These are phyloP conservation scores for Podospora conica DNA, from an alignment of 495 filamentous ascomycete genomes.

Conservation along the genomic window DNA sequence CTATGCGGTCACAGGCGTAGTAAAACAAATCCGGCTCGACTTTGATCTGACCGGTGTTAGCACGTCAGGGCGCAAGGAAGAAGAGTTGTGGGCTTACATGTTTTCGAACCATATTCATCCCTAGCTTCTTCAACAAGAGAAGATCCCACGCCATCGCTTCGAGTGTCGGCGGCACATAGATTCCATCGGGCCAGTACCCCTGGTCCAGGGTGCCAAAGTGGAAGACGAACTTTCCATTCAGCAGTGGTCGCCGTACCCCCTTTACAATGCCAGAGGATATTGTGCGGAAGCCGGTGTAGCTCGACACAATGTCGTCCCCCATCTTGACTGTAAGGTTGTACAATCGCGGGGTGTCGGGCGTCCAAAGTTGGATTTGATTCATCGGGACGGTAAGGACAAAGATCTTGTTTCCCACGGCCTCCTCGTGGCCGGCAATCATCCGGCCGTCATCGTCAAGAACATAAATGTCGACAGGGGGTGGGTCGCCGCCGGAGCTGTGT, in stretches of 20 bases:
- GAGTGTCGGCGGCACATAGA: slow-evolving; percentile 52
- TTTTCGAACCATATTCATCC: slow-evolving; percentile 64
- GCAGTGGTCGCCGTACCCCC: slow-evolving; percentile 53
- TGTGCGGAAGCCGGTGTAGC: slow-evolving; percentile 64
- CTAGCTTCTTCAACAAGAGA: slow-evolving; percentile 51
- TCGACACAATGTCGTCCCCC: slow-evolving; percentile 48
- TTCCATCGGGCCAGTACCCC: slow-evolving; percentile 61
- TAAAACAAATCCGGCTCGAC: slow-evolving; percentile 61
- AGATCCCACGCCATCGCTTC: slow-evolving; percentile 65
- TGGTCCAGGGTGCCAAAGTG: slow-evolving; percentile 63
- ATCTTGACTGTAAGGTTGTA: slow-evolving; percentile 56
- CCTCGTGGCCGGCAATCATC: slow-evolving; percentile 19
- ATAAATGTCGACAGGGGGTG: slow-evolving; percentile 37
- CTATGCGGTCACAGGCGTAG: slow-evolving; percentile 58
- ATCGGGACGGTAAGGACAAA: slow-evolving; percentile 48
- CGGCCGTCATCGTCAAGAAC: slow-evolving; percentile 35
- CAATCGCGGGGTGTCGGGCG: slow-evolving; percentile 52
- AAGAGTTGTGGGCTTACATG: slow-evolving; percentile 41
- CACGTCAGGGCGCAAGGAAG: neutral
- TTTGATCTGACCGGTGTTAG: slow-evolving; percentile 48
- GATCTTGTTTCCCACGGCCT: slow-evolving; percentile 35
- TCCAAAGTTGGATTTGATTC: slow-evolving; percentile 46
- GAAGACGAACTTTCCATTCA: slow-evolving; percentile 61
- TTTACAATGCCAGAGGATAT: slow-evolving; percentile 47
- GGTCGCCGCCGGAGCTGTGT: slow-evolving; percentile 27